Base-by-base conservation (phyloP, 805 yeast species). In the Yarrowia keelungensis region DNA sequence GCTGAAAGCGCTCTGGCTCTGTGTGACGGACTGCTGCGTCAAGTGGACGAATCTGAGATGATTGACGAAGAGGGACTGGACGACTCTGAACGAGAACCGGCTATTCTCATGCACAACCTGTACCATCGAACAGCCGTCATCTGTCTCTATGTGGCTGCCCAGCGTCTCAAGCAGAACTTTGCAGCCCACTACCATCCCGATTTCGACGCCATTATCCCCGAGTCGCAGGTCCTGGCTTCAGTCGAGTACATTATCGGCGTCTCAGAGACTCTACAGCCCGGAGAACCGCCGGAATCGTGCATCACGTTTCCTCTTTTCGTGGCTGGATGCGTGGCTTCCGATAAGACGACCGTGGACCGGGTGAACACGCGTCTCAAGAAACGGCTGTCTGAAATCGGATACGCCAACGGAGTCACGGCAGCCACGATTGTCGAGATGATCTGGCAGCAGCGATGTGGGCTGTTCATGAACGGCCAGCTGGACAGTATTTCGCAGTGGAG, bases 171-270 rank as follows among this genome's bases (percentile, higher is more conserved):
- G 9, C 54, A 62, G 14, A 62, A 62, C 67, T 62, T 62, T 62
- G 67, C 67, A 3, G 67, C 56, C 26, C 67, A 62, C 19, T 62
- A 62, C 47, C 67, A 62, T 47, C 67, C 67, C n/a, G 67, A 62
- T 26, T 62, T 62, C 39, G 67, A 62, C 46, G 56, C 54, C 38
- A 62, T 62, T 15, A 62, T 62, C 22, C 54, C 67, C 1, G 67
- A 47, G 22, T 36, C 54, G 3, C 43, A 36, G 16, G 67, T 62
- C 2, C 56, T 43, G 39, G 22, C 56, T 2, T 47, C 67, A 1
- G 56, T 62, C n/a, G 39, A 47, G 67, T 62, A 62, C 67, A 62
- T 62, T 47, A 62, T 62, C 16, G 67, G 47, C 8, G 56, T 62
- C 11, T 62, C 67, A 1, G 67, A 62, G 56, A 62, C 67, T 38